phyloP scores from a whole-genome alignment of 257 asterid species.

The Salvia hispanica region DNA sequence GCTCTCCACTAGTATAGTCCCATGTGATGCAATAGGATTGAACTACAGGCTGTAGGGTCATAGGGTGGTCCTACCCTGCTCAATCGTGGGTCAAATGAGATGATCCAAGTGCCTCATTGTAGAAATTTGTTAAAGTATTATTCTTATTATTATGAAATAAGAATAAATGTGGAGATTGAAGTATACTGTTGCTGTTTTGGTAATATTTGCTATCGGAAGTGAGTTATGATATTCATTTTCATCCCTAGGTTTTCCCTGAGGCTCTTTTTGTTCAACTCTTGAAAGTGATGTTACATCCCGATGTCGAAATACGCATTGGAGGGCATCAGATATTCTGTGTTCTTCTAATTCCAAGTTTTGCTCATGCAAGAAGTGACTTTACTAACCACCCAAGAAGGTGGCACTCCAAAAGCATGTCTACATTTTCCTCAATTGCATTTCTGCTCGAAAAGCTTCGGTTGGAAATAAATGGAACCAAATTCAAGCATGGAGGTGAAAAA shows the following conservation, averaged over 20 bases:
- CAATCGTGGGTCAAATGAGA: no score
- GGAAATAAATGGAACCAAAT: conserved; percentile 61
- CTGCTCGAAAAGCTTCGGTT: conserved; percentile 92
- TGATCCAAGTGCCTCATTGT: no score
- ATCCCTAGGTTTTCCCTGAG: conserved; percentile 81
- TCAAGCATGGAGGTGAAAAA: conserved; percentile 44
- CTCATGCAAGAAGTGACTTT: conserved; percentile 61
- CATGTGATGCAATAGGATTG: no score
- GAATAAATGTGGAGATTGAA: background rate
- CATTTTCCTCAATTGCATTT: conserved; percentile 78
- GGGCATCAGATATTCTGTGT: conserved; percentile 91
- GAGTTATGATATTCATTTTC: conserved; percentile 18
- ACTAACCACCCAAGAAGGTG: conserved; percentile 61
- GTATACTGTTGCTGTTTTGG: background rate
- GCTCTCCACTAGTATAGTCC: no score
- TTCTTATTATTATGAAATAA: no score
- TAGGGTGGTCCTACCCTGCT: no score
- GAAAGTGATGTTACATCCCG: conserved; percentile 87
- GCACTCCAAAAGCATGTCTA: conserved; percentile 68
- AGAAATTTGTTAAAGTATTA: no score
- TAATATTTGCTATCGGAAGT: background rate
- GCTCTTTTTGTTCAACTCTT: conserved; percentile 76
- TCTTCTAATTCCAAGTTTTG: conserved; percentile 74
- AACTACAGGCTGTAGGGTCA: no score
- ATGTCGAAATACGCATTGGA: conserved; percentile 83